Conservation (phyloP, 208 protist genomes). For the Herpetomonas samuelpessoai region DNA sequence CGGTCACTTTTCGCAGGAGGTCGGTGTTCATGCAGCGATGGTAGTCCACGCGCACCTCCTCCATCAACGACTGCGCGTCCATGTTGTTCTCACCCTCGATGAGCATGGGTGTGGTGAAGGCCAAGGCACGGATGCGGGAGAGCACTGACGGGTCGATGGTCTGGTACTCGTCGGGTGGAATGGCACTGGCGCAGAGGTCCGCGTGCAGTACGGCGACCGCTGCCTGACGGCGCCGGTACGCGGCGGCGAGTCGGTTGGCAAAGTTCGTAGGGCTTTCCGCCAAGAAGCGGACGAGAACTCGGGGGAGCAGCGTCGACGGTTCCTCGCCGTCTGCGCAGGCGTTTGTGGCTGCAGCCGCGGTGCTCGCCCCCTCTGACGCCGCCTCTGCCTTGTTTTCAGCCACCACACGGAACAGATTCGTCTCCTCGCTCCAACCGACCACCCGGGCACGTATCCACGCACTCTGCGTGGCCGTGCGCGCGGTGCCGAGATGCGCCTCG, state of each 20-base stretch:
- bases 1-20: slow-evolving; percentile 63
- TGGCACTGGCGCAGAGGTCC: slow-evolving; percentile 93
- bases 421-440: slow-evolving; percentile 17
- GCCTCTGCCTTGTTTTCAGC: too few relatives aligned
- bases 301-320: slow-evolving; percentile 32
- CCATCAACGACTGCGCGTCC: slow-evolving; percentile 52
- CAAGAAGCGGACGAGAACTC: slow-evolving; percentile 90
- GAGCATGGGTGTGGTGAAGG: slow-evolving; percentile 71
- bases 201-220: slow-evolving; percentile 82
- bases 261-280: slow-evolving; percentile 93
- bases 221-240: slow-evolving; percentile 57
- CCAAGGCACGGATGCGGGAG: slow-evolving; percentile 54
- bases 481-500: neutral
- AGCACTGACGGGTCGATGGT: slow-evolving; percentile 59
- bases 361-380: slow-evolving; percentile 16
- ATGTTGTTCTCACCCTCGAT: slow-evolving; percentile 73
- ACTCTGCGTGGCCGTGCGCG: slow-evolving; percentile 4
- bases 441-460: slow-evolving; percentile 23
- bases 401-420: neutral
- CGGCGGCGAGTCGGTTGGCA: slow-evolving; percentile 83
- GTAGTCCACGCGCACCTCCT: slow-evolving; percentile 89
- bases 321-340: neutral
- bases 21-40: slow-evolving; percentile 84
- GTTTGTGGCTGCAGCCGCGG: neutral
- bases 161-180: slow-evolving; percentile 93